phyloP scores from a whole-genome alignment of 106 monocot species.

The Dendrobium catenatum region DNA sequence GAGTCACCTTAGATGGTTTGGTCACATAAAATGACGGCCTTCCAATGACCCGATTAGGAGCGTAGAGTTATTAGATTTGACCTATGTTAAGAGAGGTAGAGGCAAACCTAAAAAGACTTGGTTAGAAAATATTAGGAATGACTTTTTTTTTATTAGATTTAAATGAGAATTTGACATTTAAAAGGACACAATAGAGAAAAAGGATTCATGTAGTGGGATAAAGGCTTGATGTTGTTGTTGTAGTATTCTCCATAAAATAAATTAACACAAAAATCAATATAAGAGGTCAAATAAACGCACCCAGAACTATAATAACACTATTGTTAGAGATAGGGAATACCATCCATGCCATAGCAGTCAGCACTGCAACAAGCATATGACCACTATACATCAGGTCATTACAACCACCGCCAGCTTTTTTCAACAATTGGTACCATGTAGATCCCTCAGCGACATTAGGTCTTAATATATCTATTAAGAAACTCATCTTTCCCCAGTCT shows the following conservation, averaged over 20 bases:
- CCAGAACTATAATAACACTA: not conserved
- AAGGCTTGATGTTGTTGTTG: too few species aligned
- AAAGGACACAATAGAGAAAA: too few species aligned
- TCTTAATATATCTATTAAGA: conserved; percentile 63
- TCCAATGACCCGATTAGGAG: too few species aligned
- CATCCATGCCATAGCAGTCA: conserved; percentile 99
- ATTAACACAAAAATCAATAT: not conserved
- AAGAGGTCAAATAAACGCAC: not conserved
- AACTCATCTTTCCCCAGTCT: conserved; percentile 90
- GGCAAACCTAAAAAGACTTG: too few species aligned
- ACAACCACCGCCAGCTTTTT: conserved; percentile 88
- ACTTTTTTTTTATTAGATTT: too few species aligned
- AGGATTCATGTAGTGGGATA: too few species aligned
- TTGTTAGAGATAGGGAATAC: conserved; percentile 23
- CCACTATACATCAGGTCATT: conserved; percentile 97
- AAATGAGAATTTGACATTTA: too few species aligned
- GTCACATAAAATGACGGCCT: too few species aligned
- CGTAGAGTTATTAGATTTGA: too few species aligned
- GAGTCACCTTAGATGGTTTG: too few species aligned
- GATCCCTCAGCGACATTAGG: conserved; percentile 60
- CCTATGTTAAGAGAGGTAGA: too few species aligned
- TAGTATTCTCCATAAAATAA: not conserved
- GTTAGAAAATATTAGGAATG: too few species aligned
- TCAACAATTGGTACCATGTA: conserved; percentile 82
- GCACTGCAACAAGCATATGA: conserved; percentile 90